Evolutionary conservation across 305 asterid species (phyloP).

Genomic region (Vinca major): DNA sequence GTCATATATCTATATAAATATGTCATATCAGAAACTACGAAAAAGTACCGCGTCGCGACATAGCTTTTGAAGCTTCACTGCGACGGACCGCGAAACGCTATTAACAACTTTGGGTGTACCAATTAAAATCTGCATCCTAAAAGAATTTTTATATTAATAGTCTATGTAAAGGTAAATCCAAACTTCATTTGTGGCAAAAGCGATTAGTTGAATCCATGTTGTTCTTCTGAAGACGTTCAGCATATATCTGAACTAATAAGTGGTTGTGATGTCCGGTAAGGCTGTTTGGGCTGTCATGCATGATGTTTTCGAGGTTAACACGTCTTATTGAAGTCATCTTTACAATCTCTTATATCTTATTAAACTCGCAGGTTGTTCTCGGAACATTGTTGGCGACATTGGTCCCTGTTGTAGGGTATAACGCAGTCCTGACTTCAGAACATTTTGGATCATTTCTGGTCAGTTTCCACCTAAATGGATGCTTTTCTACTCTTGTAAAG

Average conservation of each 20-base stretch:
- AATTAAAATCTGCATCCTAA: background rate
- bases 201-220: background rate
- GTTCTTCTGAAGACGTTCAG: background rate
- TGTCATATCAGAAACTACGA: no score
- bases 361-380: conserved; percentile 54
- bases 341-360: conserved; percentile 8
- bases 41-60: no score
- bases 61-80: no score
- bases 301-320: background rate
- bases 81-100: no score
- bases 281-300: background rate
- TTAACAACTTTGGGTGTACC: no score
- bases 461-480: conserved; percentile 22
- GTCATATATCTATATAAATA: no score
- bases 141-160: background rate
- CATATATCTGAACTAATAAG: background rate
- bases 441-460: conserved; percentile 95
- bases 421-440: conserved; percentile 94
- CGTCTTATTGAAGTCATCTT: background rate
- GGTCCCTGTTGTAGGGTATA: conserved; percentile 97
- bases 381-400: conserved; percentile 82
- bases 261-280: background rate
- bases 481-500: conserved; percentile 2
- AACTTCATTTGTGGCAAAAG: background rate
- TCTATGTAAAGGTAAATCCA: background rate